Base-by-base conservation (phyloP, 164 flowering plant species). In the Macadamia integrifolia region DNA sequence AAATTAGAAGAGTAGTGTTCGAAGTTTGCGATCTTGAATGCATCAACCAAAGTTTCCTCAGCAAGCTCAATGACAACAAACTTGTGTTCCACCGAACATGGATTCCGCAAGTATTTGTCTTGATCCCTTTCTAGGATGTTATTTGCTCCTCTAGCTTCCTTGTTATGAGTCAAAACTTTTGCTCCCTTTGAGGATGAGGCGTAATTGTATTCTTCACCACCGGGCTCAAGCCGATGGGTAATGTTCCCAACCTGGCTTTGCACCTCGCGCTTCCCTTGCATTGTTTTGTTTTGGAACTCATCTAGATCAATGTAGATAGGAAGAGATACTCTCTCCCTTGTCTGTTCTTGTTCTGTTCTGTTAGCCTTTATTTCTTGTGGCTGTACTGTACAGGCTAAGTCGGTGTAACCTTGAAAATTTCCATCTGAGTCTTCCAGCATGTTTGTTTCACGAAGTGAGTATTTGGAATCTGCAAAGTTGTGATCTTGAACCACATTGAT, bases 1-100 rank as follows among this genome's bases (percentile, higher is more conserved):
- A 91, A 84, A 68, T 84, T 91, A 9, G 97, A 91, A 35, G 97
- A 91, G 66, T 91, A 77, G 71, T 88, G 95, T 70, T 91, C 97
- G 68, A 86, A 84, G 67, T 91, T 91, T n/a, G 92, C 95, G 32
- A 91, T 87, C 71, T 87, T 83, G 40, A 91, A 83, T 17, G 86
- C 74, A 76, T 89, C 93, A 62, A 88, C 90, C 48, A 88, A 66
- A 32, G 93, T 91, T 71, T 91, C 95, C 68, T 88, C 95, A 12
- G 86, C 75, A 57, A 91, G 95, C 77, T 91, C 93, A 63, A 91
- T 78, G 9, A 89, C 79, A 57, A 89, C 88, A 82, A 74, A 89
- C 62, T 89, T 91, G 44, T 62, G 88, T 42, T 60, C 80, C 0
- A 76, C 90, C n/a, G 95, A 87, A 74, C 97, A 91, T 17, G 97